Percentiles rank a stretch among this genome's conserved stretches.
Conservation (phyloP, 2,329 filamentous ascomycete genomes). For the Phaeoacremonium minimum region DNA sequence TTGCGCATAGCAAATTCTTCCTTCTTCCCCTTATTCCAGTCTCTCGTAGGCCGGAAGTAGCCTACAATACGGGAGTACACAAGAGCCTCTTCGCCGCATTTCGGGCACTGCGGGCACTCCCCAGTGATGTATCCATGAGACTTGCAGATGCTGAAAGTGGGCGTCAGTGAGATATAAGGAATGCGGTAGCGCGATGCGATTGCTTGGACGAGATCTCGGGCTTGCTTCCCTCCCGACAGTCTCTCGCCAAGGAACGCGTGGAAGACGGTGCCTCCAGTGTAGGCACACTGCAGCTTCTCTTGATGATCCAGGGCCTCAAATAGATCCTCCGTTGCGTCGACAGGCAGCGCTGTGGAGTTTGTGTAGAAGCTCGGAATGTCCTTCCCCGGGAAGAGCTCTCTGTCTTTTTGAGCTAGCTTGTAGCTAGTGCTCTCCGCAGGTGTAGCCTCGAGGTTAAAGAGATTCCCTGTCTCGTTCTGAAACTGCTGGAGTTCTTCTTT, state of each 20-base stretch:
- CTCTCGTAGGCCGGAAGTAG: neutral
- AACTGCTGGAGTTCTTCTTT: neutral
- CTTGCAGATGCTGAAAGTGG: conserved; percentile 1
- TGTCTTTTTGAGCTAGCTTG: neutral
- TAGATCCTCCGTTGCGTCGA: conserved; percentile 1
- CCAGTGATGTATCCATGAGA: neutral
- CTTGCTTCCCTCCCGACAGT: neutral
- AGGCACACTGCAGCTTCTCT: conserved; percentile 1
- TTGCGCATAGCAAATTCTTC: neutral
- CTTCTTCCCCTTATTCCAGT: conserved; percentile 1
- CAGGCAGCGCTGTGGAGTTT: neutral
- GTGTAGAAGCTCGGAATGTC: conserved; percentile 1
- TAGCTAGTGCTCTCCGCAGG: neutral
- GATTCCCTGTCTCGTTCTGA: neutral
- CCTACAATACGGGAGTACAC: conserved; percentile 1
- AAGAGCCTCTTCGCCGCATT: neutral
- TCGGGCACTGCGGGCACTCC: neutral
- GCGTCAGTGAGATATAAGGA: neutral
- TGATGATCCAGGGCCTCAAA: neutral
- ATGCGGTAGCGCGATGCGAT: conserved; percentile 1
- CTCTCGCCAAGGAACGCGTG: conserved; percentile 1
- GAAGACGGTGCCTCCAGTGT: conserved; percentile 1
- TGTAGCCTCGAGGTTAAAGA: conserved; percentile 1
- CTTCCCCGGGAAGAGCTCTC: neutral
- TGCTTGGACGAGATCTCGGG: neutral